Evolutionary conservation across 1,139 yeast species (phyloP).

Genomic region (Nakaseomyces sp.): DNA sequence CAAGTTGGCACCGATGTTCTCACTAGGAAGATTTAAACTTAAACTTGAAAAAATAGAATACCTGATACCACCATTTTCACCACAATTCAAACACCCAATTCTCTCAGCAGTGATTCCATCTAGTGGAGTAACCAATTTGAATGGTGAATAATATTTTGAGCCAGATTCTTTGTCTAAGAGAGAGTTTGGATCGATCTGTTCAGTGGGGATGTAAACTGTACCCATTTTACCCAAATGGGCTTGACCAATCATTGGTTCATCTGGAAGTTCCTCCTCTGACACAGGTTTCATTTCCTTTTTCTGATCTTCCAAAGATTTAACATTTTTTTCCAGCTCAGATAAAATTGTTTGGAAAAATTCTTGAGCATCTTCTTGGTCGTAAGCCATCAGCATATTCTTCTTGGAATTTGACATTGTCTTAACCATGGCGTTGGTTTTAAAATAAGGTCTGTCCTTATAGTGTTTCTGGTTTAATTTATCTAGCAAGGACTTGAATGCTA

Average conservation of each 20-base stretch:
- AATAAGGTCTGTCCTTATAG: conserved; percentile 44
- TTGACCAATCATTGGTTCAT: conserved; percentile 38
- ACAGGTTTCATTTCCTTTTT: conserved; percentile 15
- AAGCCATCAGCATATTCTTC: conserved; percentile 66
- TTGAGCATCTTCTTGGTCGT: conserved; percentile 91
- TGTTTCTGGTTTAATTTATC: conserved; percentile 50
- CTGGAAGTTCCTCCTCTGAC: conserved; percentile 28
- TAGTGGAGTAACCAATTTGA: conserved; percentile 69
- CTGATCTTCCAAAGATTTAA: conserved; percentile 18
- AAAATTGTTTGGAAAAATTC: conserved; percentile 81
- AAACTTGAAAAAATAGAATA: conserved; percentile 75
- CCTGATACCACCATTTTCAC: conserved; percentile 87
- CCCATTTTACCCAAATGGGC: conserved; percentile 49
- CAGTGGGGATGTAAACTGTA: conserved; percentile 59
- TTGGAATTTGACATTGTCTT: conserved; percentile 70
- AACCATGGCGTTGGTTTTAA: conserved; percentile 55
- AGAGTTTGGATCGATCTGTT: conserved; percentile 60
- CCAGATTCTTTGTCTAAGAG: conserved; percentile 28
- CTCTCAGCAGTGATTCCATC: conserved; percentile 83
- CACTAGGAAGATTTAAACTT: conserved; percentile 57
- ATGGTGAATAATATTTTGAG: conserved; percentile 39
- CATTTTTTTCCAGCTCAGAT: conserved; percentile 62
- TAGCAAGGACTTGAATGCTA: conserved; percentile 43
- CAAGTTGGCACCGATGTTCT: conserved; percentile 35
- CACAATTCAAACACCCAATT: conserved; percentile 82